phyloP scores from a whole-genome alignment of 2,329 filamentous ascomycete species.

The Clarireedia sp. region DNA sequence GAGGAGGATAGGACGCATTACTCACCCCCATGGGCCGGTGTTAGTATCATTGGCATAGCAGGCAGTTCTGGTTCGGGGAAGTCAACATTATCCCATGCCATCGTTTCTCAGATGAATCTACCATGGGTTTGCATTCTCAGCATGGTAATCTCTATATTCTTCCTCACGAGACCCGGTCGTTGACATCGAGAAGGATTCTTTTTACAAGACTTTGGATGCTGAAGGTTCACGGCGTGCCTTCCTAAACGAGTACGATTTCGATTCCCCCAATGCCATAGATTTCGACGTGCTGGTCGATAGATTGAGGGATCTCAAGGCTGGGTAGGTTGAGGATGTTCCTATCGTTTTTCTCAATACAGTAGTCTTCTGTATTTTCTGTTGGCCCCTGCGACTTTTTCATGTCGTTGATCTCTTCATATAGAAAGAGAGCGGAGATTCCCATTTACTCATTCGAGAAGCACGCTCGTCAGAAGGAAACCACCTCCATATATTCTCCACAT shows the following conservation, averaged over 20 bases:
- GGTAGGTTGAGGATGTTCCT: conserved; percentile 48
- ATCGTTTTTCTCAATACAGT: not conserved
- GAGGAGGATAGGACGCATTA: conserved; percentile 55
- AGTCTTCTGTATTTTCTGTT: not conserved
- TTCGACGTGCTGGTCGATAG: conserved; percentile 81
- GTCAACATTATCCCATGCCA: conserved; percentile 86
- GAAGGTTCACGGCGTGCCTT: conserved; percentile 78
- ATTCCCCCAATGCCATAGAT: conserved; percentile 88
- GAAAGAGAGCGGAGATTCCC: conserved; percentile 82
- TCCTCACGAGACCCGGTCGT: not conserved
- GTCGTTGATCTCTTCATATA: conserved; percentile 30
- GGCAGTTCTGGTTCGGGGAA: conserved; percentile 93
- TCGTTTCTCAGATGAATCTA: conserved; percentile 80
- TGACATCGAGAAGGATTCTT: conserved; percentile 66
- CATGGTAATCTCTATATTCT: conserved; percentile 55
- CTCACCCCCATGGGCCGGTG: conserved; percentile 89
- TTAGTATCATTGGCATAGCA: conserved; percentile 93
- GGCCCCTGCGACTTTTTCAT: not conserved
- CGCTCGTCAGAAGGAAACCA: conserved; percentile 68
- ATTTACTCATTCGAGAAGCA: conserved; percentile 95
- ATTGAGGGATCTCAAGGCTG: conserved; percentile 78
- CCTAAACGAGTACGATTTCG: conserved; percentile 89
- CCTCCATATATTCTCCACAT: conserved; percentile 89
- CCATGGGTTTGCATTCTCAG: conserved; percentile 98
- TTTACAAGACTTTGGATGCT: conserved; percentile 81